Evolutionary conservation across 345 rosid genomes (phyloP), one percentile per base, ranked within the genome.

Genomic region (Mercurialis annua): DNA sequence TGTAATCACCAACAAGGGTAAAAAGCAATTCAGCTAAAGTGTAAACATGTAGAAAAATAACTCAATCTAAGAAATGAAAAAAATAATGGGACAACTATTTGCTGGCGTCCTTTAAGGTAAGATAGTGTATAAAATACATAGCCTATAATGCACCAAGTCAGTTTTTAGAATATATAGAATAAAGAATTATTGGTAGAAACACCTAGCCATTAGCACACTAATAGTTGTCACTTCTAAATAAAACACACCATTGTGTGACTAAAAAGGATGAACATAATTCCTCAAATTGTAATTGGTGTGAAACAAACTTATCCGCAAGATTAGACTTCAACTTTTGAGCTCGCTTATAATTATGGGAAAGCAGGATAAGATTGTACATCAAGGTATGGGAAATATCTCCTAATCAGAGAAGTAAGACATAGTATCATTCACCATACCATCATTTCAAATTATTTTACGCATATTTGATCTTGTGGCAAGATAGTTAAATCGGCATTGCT

Each of bases 1-100:
- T 2, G 64, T 50, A 59, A 42, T 18, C 38, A 43, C 44, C 62
- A 56, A 64, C 12, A 43, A 51, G 6, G 27, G 20, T 20, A 47
- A 42, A 52, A 48, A 36, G 40, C 64, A 43, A 65, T 49, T n/a
- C 55, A 71, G 26, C 58, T 66, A 27, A 20, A 52, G 16, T 15
- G 52, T 16, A 17, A 44, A 27, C 5, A 65, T 24, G 3, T 62
- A 18, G 16, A 10, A 17, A 54, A 12, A 42, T 20, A 26, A 17
- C 18, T 17, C n/a, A 29, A n/a, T 36, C 10, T n/a, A 50, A 65
- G 59, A 51, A 36, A 36, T 20, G 15, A 23, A 36, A 65, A 14
- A 60, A 43, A 61, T n/a, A 31, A 14, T 16, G 14, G 16, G 30
- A 24, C 31, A 50, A 21, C 43, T 58, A 34, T 33, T 33, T 15